phyloP scores from a whole-genome alignment of 768 basidiomycete genomes.

The Boletus subcaerulescens region DNA sequence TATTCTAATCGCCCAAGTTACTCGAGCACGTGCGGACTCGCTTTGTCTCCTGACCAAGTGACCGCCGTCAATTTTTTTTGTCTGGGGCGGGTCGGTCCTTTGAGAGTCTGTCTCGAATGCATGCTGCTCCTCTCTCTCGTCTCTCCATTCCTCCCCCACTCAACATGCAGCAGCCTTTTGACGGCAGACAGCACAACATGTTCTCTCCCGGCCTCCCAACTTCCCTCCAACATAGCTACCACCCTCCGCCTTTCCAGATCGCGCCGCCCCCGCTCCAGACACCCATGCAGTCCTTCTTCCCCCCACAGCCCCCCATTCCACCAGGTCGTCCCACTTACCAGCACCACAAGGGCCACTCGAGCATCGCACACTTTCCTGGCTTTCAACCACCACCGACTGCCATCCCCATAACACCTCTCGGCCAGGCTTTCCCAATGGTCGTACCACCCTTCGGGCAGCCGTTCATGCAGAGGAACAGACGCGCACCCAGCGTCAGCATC shows the following conservation, averaged over 20 bases:
- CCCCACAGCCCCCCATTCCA: constrained; percentile 44
- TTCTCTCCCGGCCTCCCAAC: constrained; percentile 49
- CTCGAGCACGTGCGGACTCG: not conserved
- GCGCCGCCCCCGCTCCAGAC: constrained; percentile 54
- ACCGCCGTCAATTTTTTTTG: not conserved
- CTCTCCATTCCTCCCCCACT: constrained; percentile 57
- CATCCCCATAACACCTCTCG: constrained; percentile 60
- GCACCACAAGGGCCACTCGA: constrained; percentile 55
- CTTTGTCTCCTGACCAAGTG: not conserved
- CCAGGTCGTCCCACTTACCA: constrained; percentile 48
- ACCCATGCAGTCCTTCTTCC: constrained; percentile 71
- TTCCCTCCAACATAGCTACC: constrained; percentile 53
- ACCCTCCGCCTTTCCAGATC: constrained; percentile 50
- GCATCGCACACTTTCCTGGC: constrained; percentile 62
- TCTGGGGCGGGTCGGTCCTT: not conserved
- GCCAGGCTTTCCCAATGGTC: constrained; percentile 55
- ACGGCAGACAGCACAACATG: constrained; percentile 43
- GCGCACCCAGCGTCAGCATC: constrained; percentile 64
- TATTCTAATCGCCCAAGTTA: no score
- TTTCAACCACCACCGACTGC: constrained; percentile 54
- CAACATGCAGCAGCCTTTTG: constrained; percentile 55
- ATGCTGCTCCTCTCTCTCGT: constrained; percentile 44
- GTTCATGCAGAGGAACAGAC: constrained; percentile 59
- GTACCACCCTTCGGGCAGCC: constrained; percentile 45
- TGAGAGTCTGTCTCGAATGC: constrained; percentile 9